Evolutionary conservation across 2,329 filamentous ascomycete species (phyloP).

Genomic region (Aciculosporium take): DNA sequence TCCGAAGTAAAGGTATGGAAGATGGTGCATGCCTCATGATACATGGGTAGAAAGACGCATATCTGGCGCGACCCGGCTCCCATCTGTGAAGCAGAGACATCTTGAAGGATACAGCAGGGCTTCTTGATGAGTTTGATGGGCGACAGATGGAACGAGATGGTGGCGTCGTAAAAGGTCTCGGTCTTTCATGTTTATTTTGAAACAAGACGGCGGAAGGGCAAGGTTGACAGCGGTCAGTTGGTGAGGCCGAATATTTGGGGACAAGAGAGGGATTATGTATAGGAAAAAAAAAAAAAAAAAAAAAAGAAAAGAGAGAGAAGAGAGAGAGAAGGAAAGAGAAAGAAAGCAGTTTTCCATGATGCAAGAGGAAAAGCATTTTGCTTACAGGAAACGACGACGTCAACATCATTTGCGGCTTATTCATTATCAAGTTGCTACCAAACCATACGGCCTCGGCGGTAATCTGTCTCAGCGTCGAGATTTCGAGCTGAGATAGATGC

Average conservation of each 20-base stretch:
- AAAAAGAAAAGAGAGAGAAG: not conserved
- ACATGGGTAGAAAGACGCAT: conserved; percentile 3
- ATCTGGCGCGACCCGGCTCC: not conserved
- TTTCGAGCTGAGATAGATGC: not conserved
- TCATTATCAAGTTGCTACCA: not conserved
- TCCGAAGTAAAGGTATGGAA: not conserved
- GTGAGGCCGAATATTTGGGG: not conserved
- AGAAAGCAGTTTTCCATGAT: no score
- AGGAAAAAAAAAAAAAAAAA: not conserved
- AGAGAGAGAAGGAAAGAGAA: not conserved
- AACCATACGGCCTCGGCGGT: not conserved
- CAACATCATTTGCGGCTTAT: not conserved
- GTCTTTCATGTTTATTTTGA: not conserved
- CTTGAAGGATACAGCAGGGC: conserved; percentile 3
- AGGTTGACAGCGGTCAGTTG: not conserved
- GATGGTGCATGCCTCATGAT: conserved; percentile 4
- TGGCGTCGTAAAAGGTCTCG: not conserved
- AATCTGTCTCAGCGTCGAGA: not conserved
- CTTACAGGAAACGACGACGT: conserved; percentile 1
- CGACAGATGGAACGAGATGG: conserved; percentile 1
- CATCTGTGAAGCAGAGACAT: not conserved
- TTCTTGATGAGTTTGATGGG: conserved; percentile 6
- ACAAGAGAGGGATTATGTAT: not conserved
- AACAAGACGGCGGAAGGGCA: not conserved
- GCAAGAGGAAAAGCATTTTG: not conserved